Base-by-base conservation (phyloP, 1,284 basidiomycete species). In the Inonotus hispidus region DNA sequence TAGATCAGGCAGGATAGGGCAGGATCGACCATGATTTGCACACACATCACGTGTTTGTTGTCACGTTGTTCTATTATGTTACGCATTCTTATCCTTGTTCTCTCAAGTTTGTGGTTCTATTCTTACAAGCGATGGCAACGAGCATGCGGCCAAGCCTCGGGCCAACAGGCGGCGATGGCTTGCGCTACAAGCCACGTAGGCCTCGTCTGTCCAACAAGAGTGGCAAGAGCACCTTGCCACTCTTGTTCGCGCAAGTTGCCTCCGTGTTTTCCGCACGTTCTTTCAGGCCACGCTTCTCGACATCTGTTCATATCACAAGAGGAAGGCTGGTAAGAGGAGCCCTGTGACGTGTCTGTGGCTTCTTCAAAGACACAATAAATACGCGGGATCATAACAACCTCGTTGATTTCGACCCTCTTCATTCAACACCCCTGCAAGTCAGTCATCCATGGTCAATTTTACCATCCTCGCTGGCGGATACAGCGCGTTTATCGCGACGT, bases 381-480 rank as follows among this genome's bases (percentile, higher is more conserved):
- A 25, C 35, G 38, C 38, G 21, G 35, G 53, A 13, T 39, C 13
- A 39, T 21, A 43, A 39, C 35, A 16, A 23, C 27, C 50, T 52
- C 50, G 27, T 5, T 37, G 27, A n/a, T 16, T 35, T 16, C 50
- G 27, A 35, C 16, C 27, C 32, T 32, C 50, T 32, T 39, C 37
- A 19, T 23, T 21, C 39, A 29, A 35, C 13, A 38, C n/a, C 7
- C n/a, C 19, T 39, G 35, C 53, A 46, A 46, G 35, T 16, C 46
- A 19, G 39, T n/a, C 43, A 49, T 56, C 60, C 56, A 84, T 84
- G 82, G 82, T 84, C 66, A 75, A 80, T 61, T 81, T 83, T 69
- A 83, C 77, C 11, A 83, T 87, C 59, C 74, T 85, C 47, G 83
- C 83, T 27, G 84, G 84, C 38, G 83, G 83, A 10, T 85, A 83